Evolutionary conservation across 192 early-diverging fungal genomes (phyloP).

Genomic region (Haplosporangium gracile): DNA sequence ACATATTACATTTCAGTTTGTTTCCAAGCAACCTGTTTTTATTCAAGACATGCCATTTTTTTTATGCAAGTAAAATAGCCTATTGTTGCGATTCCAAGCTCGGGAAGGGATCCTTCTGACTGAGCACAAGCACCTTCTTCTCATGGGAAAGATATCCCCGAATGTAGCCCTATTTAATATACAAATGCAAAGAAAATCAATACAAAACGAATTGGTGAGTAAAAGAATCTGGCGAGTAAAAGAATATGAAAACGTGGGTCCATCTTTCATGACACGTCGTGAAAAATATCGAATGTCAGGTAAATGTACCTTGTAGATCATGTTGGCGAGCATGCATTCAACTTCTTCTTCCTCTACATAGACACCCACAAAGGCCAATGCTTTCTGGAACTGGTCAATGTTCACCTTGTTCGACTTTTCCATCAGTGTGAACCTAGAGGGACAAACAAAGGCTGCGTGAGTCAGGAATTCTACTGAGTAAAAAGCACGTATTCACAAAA

Average conservation of each 20-base stretch:
- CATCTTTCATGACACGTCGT: not conserved
- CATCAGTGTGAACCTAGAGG: constrained; percentile 63
- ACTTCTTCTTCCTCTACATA: constrained; percentile 77
- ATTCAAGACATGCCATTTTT: no score
- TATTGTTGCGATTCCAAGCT: constrained; percentile 9
- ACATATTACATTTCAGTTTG: no score
- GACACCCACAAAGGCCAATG: constrained; percentile 71
- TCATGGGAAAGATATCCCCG: constrained; percentile 92
- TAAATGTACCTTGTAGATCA: constrained; percentile 82
- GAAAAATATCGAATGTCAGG: not conserved
- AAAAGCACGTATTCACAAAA: constrained; percentile 3
- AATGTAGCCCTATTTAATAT: constrained; percentile 74
- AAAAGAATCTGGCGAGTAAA: not conserved
- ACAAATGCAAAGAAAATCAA: not conserved
- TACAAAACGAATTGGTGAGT: not conserved
- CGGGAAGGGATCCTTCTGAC: constrained; percentile 86
- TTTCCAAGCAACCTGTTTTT: no score
- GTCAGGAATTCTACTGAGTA: not conserved
- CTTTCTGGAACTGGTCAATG: constrained; percentile 72
- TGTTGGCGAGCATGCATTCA: constrained; percentile 89
- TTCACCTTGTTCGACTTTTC: constrained; percentile 69
- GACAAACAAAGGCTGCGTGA: not conserved
- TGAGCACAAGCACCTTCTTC: constrained; percentile 79
- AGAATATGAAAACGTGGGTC: not conserved
- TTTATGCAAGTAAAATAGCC: not conserved